Base-by-base conservation (phyloP, 345 rosid species). In the Ailanthus altissimus region DNA sequence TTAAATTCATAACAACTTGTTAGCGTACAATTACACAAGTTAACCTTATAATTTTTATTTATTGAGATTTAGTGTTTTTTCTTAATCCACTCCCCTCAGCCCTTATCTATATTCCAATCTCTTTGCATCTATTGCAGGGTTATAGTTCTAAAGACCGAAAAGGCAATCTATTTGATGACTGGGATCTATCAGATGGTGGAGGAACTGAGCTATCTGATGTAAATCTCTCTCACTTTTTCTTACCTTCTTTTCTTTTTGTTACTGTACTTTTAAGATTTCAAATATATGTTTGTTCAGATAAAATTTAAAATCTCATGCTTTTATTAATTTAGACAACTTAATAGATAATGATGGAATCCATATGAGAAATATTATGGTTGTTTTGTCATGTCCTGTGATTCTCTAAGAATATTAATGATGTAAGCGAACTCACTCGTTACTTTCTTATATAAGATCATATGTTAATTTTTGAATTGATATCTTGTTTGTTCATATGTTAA, bases 111-210 rank as follows among this genome's bases (percentile, higher is more conserved):
- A 53, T 5, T 23, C 50, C 32, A 62, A 43, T 54, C 36, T 54
- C 56, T n/a, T 61, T 78, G 15, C 4, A 49, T 36, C 45, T 69
- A 25, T 59, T 81, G 79, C 85, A 93, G 99, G 99, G 98, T 67
- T 96, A 89, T 85, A 82, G 92, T 81, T 92, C 98, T 75, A 93
- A 84, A 85, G 98, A 93, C 78, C 88, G 83, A 71, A 93, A 88
- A 85, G 86, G 90, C 74, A 84, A 88, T 79, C 81, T 89, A 18
- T 91, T 92, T 78, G 90, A 96, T 73, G 95, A 90, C 47, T 96
- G 98, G 99, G 98, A 96, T 81, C 90, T 91, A 85, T 89, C 94
- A 49, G 99, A 92, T 81, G 75, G 90, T 69, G 88, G 95, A n/a
- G 88, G 81, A 18, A 61, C 84, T 57, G 97, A 89, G 71, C 84